Base-by-base conservation (phyloP, 208 protist species). In the Acanthamoeba lenticulata region DNA sequence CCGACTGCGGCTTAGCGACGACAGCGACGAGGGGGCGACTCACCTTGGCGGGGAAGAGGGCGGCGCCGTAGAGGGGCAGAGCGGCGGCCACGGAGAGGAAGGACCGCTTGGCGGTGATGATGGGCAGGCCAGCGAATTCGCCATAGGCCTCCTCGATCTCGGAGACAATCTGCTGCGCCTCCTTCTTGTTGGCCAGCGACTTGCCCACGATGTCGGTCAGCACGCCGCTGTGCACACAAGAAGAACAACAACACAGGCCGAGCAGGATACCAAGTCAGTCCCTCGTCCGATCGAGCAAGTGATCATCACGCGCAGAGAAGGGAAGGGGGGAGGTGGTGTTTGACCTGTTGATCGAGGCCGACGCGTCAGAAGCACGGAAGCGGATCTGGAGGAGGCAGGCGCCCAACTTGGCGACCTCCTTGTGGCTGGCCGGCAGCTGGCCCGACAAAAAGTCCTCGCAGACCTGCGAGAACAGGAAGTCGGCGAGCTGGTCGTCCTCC, bases 401-500 rank as follows among this genome's bases (percentile, higher is more conserved):
- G 40, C 69, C 69, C 24, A 79, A 36, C 40, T 79, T 79, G 69
- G 69, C 79, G 42, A 89, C 19, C 1, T 49, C 36, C 32, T 60
- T 42, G 49, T 49, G n/a, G 13, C 44, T 11, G 3, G 49, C 49
- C n/a, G 79, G 79, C 27, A 89, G 49, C 79, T 89, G 79, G 17
- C 79, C 79, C n/a, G 79, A 49, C 9, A 89, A 34, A 34, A 89
- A 89, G 45, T 89, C 79, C 32, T 89, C 79, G 32, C 42, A 52
- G 32, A 89, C 49, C 79, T 89, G 79, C 42, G 79, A 52, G 79
- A 89, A 89, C 13, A 89, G 79, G 79, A 89, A 89, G n/a, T 89
- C 79, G 49, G 69, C 69, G 69, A 52, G 32, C 79, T 60, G 36
- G 79, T 89, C 49, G 79, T 89, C 49, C 27, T 89, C 79, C 79